Conservation (phyloP, 352 stramenopile species). For the Phytophthora sp. region DNA sequence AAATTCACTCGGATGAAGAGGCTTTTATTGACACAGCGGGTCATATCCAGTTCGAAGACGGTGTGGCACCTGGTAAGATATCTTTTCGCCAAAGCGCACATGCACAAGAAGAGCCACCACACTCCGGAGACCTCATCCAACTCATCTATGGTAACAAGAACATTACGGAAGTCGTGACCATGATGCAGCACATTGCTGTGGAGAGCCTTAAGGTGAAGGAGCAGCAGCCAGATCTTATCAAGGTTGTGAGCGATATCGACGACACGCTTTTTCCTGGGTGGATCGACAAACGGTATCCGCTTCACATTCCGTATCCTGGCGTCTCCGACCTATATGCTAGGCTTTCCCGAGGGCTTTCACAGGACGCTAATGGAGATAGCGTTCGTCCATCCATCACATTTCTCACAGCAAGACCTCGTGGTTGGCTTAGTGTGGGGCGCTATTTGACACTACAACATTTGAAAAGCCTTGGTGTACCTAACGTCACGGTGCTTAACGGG, state of each 20-base stretch:
- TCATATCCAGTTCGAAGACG: conserved; percentile 31
- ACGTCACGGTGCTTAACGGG: conserved; percentile 82
- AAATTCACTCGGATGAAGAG: conserved; percentile 74
- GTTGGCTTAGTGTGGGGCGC: conserved; percentile 78
- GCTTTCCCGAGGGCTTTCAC: conserved; percentile 61
- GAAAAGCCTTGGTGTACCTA: conserved; percentile 73
- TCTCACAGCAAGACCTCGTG: conserved; percentile 77
- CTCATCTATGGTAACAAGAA: conserved; percentile 83
- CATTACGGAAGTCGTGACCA: conserved; percentile 76
- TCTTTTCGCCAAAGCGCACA: conserved; percentile 6
- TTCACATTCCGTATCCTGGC: conserved; percentile 82
- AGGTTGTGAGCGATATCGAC: conserved; percentile 89
- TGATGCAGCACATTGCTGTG: conserved; percentile 87
- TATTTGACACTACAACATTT: conserved; percentile 85
- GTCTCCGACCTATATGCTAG: conserved; percentile 73
- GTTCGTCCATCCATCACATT: conserved; percentile 75
- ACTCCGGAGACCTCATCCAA: conserved; percentile 79
- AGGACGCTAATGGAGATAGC: conserved; percentile 38
- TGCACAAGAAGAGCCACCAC: conserved; percentile 46
- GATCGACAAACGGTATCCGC: conserved; percentile 74
- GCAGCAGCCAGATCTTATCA: conserved; percentile 64
- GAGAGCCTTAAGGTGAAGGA: conserved; percentile 75
- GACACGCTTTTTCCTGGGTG: conserved; percentile 84
- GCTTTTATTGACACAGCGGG: conserved; percentile 43
- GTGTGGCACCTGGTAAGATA: conserved; percentile 9